Percentiles rank a stretch among this genome's conserved stretches.
phyloP scores from a whole-genome alignment of 164 flowering plant genomes.

The Aristolochia californica region DNA sequence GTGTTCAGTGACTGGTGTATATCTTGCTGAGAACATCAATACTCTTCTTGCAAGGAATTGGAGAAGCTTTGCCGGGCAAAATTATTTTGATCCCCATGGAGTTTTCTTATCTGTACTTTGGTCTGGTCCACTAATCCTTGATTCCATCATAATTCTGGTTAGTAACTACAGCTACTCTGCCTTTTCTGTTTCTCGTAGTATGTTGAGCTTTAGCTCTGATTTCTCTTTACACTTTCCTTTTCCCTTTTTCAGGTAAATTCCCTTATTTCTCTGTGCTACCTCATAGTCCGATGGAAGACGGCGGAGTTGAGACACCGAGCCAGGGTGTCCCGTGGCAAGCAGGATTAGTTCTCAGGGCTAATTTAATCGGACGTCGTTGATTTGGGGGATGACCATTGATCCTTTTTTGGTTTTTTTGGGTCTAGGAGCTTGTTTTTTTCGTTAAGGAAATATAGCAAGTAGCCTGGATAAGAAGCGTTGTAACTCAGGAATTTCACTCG shows the following conservation, averaged over 20 bases:
- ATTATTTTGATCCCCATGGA: constrained; percentile 78
- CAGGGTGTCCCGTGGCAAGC: constrained; percentile 43
- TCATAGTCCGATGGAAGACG: constrained; percentile 62
- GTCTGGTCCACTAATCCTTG: constrained; percentile 88
- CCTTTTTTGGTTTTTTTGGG: too few species aligned
- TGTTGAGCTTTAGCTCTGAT: neutral
- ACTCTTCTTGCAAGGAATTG: constrained; percentile 46
- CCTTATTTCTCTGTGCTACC: constrained; percentile 46
- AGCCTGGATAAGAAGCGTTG: too few species aligned
- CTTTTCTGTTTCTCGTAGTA: neutral
- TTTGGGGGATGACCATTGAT: too few species aligned
- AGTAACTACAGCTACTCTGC: constrained; percentile 15
- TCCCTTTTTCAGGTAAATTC: constrained; percentile 48
- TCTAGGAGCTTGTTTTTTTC: too few species aligned
- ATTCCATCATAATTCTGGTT: constrained; percentile 72
- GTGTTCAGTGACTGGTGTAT: constrained; percentile 76
- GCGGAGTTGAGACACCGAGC: constrained; percentile 77
- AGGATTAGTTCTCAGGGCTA: constrained; percentile 37
- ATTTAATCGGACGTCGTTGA: too few species aligned
- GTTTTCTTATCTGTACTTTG: constrained; percentile 75
- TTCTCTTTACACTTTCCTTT: constrained; percentile 4
- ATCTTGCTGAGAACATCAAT: constrained; percentile 77
- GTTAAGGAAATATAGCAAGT: too few species aligned
- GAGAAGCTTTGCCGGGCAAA: constrained; percentile 76
- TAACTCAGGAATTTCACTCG: too few species aligned